Percentiles rank a stretch among this genome's conserved stretches.
phyloP scores from a whole-genome alignment of 495 filamentous ascomycete species.

The Neurospora sp. region DNA sequence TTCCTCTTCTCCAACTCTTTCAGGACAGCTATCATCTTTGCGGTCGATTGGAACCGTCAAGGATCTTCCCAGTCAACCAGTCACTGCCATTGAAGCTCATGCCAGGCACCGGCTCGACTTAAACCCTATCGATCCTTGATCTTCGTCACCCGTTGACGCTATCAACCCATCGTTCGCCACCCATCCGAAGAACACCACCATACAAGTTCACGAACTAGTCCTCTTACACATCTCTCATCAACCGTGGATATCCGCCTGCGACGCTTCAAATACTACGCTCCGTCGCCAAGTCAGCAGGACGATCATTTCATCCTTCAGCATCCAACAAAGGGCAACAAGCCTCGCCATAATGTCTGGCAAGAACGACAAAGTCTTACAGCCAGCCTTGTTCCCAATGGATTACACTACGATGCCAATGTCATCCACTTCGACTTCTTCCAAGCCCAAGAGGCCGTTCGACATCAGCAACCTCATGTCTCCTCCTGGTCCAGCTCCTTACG shows the following conservation, averaged over 20 bases:
- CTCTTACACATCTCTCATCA: background rate
- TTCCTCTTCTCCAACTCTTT: conserved; percentile 1
- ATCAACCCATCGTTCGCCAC: background rate
- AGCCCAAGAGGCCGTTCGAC: conserved; percentile 24
- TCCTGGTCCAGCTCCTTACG: conserved; percentile 53
- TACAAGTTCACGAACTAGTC: background rate
- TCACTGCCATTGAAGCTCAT: background rate
- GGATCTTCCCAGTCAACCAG: background rate
- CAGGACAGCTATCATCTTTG: background rate
- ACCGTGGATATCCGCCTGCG: background rate
- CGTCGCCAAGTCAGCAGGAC: background rate
- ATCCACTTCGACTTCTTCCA: conserved; percentile 2
- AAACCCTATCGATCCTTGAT: background rate
- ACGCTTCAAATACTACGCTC: background rate
- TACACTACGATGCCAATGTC: background rate
- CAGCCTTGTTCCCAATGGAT: background rate
- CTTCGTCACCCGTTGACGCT: background rate
- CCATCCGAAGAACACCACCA: background rate
- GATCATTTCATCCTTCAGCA: background rate
- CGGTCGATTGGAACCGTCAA: background rate
- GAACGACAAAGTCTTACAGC: background rate
- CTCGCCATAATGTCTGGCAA: background rate
- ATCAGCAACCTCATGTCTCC: conserved; percentile 64
- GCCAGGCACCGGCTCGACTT: background rate
- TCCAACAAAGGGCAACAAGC: background rate